Evolutionary conservation across 208 protist genomes (phyloP).

Genomic region (Sergeia podlipaevii): DNA sequence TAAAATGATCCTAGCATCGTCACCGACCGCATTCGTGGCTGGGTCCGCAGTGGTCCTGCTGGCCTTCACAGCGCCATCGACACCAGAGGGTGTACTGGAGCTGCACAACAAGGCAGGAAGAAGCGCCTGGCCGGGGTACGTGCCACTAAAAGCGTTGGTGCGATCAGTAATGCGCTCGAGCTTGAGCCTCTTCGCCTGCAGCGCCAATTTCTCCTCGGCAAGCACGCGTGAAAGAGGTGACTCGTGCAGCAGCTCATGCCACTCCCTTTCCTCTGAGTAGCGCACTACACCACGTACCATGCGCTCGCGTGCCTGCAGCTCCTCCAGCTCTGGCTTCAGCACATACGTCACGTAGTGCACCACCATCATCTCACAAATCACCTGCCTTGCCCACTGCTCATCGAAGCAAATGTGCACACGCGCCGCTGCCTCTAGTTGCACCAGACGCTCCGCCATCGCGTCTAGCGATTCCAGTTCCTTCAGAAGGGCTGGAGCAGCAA

Average conservation of each 20-base stretch:
- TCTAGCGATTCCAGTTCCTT: conserved; percentile 15
- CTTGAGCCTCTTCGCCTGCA: conserved; percentile 46
- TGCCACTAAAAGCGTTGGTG: conserved; percentile 1
- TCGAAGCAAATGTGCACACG: conserved; percentile 37
- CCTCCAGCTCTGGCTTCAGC: conserved; percentile 61
- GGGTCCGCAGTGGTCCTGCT: not conserved
- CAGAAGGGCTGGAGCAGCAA: too few relatives aligned
- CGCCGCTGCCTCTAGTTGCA: conserved; percentile 39
- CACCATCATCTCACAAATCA: conserved; percentile 71
- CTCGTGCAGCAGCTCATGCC: conserved; percentile 44
- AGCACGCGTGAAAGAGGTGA: conserved; percentile 30
- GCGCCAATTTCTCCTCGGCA: conserved; percentile 18
- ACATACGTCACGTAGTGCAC: conserved; percentile 76
- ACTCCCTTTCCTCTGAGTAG: conserved; percentile 48
- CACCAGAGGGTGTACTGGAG: conserved; percentile 4
- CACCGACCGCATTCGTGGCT: not conserved
- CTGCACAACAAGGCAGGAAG: not conserved
- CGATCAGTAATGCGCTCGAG: conserved; percentile 12
- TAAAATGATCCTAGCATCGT: conserved; percentile 42
- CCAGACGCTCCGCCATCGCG: conserved; percentile 10
- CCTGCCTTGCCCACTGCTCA: conserved; percentile 61
- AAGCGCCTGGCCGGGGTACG: not conserved
- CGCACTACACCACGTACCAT: conserved; percentile 20
- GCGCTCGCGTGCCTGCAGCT: conserved; percentile 41
- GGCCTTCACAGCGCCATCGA: not conserved